Base-by-base conservation (phyloP, 2,329 filamentous ascomycete species). In the Botrytis galanthina region DNA sequence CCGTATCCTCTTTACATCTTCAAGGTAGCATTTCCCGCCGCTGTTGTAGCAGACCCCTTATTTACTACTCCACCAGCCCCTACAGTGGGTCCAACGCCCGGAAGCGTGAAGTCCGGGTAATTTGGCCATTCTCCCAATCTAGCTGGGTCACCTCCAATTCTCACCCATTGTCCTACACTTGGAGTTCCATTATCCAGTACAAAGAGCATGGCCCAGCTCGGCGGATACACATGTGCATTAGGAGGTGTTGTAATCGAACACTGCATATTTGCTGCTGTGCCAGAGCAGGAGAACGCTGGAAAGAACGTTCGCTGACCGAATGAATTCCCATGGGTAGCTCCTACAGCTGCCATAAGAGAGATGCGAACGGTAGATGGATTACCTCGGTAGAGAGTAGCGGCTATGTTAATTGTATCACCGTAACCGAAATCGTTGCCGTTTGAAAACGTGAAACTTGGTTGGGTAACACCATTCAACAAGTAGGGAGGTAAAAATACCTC, bases 401-500 rank as follows among this genome's bases (percentile, higher is more conserved):
- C 32, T 22, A 73, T 57, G 10, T 37, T 29, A 3, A 73, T 71
- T n/a, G 32, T 48, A 29, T 71, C 60, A 2, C 46, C 68, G 29
- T 71, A 71, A 10, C n/a, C 60, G 20, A 73, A 71, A 48, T 73
- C 72, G 14, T 71, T 71, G 10, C 71, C 71, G 5, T 86, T 83
- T 0, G 78, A 63, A 37, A 91, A 73, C 1, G 83, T 85, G 78
- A 90, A 89, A 0, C 82, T 82, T 3, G 89, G 89, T 3, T 86
- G 86, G 5, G 84, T 76, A 61, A 84, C 83, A 72, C 83, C 84
- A 67, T 82, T 84, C 68, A 86, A 83, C 3, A 91, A 81, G 76
- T 91, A 91, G 0, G 89, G 89, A 1, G 89, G 89, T 16, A 85
- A 83, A 81, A 90, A 91, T n/a, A 88, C 87, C 80, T 91, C 89